A percentile compares a stretch with the other conserved stretches of the same genome.
Evolutionary conservation across 176 grass and related monocot genomes (phyloP).

Genomic region (Luzula sylvatica): DNA sequence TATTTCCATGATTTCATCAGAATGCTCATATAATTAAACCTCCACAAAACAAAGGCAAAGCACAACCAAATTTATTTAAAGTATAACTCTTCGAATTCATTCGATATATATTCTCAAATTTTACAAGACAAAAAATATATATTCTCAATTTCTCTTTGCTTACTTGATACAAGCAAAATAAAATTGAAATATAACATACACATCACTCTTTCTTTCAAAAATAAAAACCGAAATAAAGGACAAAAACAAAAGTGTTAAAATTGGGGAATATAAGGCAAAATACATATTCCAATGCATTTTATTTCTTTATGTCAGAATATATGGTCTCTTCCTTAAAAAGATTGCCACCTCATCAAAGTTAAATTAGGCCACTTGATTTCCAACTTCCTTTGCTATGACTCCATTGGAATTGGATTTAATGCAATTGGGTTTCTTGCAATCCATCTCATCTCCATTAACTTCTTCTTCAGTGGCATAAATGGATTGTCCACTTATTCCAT

Average conservation of each 20-base stretch:
- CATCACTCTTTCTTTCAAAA: constrained; percentile 16
- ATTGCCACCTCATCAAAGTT: neutral
- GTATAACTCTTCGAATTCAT: neutral
- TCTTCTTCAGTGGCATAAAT: constrained; percentile 24
- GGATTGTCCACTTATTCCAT: constrained; percentile 19
- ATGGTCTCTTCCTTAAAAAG: constrained; percentile 13
- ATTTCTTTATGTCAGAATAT: constrained; percentile 26
- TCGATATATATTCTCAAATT: too few species aligned
- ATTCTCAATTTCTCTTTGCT: constrained; percentile 15
- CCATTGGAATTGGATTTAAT: constrained; percentile 31
- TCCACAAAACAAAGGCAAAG: too few species aligned
- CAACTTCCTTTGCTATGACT: constrained; percentile 30
- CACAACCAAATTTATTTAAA: neutral
- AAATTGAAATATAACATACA: constrained; percentile 25
- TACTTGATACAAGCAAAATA: neutral
- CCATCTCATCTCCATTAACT: constrained; percentile 21
- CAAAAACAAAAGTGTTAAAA: constrained; percentile 25
- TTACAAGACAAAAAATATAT: too few species aligned
- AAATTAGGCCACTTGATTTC: constrained; percentile 17
- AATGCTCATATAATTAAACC: too few species aligned
- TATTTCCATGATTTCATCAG: too few species aligned
- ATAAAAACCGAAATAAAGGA: constrained; percentile 6
- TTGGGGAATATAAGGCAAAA: constrained; percentile 33
- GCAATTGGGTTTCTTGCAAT: constrained; percentile 37
- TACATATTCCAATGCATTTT: constrained; percentile 25